These are phyloP conservation scores for Neofusicoccum kwambonambiense DNA, from an alignment of 2,329 filamentous ascomycete species.

Conservation along the genomic window DNA sequence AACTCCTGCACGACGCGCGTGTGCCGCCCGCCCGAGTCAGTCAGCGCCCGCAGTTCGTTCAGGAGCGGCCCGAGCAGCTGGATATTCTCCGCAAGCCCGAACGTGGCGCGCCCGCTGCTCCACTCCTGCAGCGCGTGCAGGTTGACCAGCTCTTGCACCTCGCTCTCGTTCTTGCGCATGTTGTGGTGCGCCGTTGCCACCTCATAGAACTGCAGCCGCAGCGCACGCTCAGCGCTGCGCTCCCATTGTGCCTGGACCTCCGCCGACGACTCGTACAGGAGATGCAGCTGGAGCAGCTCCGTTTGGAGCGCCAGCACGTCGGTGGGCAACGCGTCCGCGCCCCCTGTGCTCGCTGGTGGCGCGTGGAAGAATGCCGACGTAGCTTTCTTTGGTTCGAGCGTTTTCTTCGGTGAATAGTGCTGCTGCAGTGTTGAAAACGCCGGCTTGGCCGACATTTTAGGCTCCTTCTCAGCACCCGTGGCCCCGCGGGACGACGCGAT, in stretches of 20 bases:
- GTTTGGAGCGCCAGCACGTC: conserved; percentile 36
- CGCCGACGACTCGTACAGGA: conserved; percentile 32
- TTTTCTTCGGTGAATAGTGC: conserved; percentile 41
- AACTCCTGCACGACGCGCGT: conserved; percentile 31
- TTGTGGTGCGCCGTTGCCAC: conserved; percentile 35
- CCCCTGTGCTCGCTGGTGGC: conserved; percentile 19
- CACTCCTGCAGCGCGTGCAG: conserved; percentile 36
- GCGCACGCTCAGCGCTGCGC: conserved; percentile 29
- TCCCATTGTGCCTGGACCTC: conserved; percentile 32
- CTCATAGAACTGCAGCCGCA: conserved; percentile 36
- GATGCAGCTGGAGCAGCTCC: conserved; percentile 38
- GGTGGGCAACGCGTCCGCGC: conserved; percentile 24
- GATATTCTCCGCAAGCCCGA: conserved; percentile 34
- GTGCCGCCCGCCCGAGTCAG: conserved; percentile 34
- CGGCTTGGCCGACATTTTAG: conserved; percentile 21
- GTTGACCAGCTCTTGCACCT: conserved; percentile 37
- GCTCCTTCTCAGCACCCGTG: neutral
- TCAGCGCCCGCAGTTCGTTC: conserved; percentile 35
- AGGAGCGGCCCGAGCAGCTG: conserved; percentile 36
- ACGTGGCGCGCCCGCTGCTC: conserved; percentile 28
- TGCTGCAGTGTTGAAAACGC: conserved; percentile 40
- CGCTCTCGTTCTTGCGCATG: conserved; percentile 37
- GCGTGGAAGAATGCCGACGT: conserved; percentile 37
- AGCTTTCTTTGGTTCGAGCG: conserved; percentile 22
- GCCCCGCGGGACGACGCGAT: neutral